Evolutionary conservation across 371 early-diverging fungal species (phyloP).

Genomic region (Rhizopus arrhizus): DNA sequence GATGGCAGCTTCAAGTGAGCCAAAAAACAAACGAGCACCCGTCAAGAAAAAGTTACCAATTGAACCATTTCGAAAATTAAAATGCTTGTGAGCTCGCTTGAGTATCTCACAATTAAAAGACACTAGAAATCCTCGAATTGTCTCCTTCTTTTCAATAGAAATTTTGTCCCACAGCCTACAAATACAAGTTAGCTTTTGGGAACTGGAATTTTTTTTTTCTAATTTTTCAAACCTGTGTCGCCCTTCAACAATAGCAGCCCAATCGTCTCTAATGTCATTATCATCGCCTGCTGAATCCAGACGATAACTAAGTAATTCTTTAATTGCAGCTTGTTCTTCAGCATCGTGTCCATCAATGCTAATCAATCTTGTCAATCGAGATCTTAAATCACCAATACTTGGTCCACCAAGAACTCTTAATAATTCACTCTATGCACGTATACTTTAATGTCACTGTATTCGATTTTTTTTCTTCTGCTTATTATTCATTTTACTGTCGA

Average conservation of each 20-base stretch:
- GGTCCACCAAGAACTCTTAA: slow-evolving; percentile 72
- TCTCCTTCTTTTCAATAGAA: slow-evolving; percentile 61
- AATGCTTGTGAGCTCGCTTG: slow-evolving; percentile 63
- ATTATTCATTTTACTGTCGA: slow-evolving; percentile 45
- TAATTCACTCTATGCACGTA: slow-evolving; percentile 49
- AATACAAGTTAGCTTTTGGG: background rate
- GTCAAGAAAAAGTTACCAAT: slow-evolving; percentile 80
- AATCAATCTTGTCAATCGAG: slow-evolving; percentile 62
- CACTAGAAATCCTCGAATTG: slow-evolving; percentile 72
- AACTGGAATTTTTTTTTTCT: background rate
- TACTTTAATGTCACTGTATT: too few species aligned
- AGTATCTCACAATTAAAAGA: slow-evolving; percentile 70
- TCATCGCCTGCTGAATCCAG: slow-evolving; percentile 55
- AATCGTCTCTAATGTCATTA: slow-evolving; percentile 61
- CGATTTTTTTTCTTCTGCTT: too few species aligned
- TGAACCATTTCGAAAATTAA: slow-evolving; percentile 72
- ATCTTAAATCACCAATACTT: slow-evolving; percentile 71
- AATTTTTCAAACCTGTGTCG: slow-evolving; percentile 53
- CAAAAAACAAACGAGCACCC: slow-evolving; percentile 71
- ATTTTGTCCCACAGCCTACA: slow-evolving; percentile 53
- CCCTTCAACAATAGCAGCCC: slow-evolving; percentile 71
- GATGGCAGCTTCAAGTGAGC: slow-evolving; percentile 71
- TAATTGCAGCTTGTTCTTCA: slow-evolving; percentile 56
- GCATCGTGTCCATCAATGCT: slow-evolving; percentile 41
- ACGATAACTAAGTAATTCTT: slow-evolving; percentile 67